Evolutionary conservation across 2,329 filamentous ascomycete genomes (phyloP).

Genomic region (Leptodontidium sp.): DNA sequence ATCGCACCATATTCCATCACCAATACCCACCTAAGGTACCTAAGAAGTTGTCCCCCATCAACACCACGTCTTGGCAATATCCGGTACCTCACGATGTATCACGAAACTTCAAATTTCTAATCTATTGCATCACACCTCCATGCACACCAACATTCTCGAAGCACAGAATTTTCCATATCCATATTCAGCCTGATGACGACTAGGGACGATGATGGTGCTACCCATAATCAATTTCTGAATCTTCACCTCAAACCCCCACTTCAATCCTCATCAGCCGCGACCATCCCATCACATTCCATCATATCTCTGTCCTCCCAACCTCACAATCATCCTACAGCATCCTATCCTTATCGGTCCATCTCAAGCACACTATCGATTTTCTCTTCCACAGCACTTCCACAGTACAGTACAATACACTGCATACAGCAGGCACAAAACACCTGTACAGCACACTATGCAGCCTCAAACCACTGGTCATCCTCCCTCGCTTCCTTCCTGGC

Average conservation of each 20-base stretch:
- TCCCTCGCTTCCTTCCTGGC: too few species aligned
- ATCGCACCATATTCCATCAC: too few species aligned
- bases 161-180: too few species aligned
- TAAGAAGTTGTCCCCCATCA: neutral
- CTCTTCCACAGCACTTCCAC: neutral
- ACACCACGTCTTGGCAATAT: slow-evolving; percentile 2
- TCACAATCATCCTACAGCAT: neutral
- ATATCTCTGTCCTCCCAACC: neutral
- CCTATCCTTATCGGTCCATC: slow-evolving; percentile 3
- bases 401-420: too few species aligned
- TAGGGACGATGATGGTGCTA: neutral
- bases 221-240: neutral
- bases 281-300: neutral
- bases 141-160: too few species aligned
- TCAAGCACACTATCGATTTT: neutral
- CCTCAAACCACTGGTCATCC: too few species aligned
- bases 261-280: neutral
- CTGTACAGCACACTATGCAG: too few species aligned
- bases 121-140: neutral
- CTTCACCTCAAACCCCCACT: neutral
- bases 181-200: neutral
- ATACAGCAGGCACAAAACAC: too few species aligned
- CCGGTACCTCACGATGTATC: neutral
- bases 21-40: too few species aligned
- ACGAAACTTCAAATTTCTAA: neutral